These are phyloP conservation scores for Eleusine coracana DNA, from an alignment of 176 grass and related monocot species.

Conservation along the genomic window DNA sequence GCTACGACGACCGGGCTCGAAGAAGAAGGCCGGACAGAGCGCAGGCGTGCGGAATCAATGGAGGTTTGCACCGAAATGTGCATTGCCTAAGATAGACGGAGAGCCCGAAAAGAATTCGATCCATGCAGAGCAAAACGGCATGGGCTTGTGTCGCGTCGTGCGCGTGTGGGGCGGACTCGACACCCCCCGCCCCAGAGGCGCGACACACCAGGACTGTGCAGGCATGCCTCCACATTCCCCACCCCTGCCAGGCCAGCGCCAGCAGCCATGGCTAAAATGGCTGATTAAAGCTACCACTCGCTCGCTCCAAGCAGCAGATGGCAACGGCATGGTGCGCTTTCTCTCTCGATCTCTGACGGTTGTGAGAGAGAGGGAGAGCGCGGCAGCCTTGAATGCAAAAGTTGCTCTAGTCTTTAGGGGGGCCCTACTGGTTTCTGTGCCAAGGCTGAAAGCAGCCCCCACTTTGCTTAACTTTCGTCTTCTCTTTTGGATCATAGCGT, in stretches of 20 bases:
- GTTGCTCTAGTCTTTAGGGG: slow-evolving; percentile 42
- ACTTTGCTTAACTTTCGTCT: slow-evolving; percentile 7
- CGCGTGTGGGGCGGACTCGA: neutral
- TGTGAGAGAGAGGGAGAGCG: slow-evolving; percentile 24
- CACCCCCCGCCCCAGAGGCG: slow-evolving; percentile 30
- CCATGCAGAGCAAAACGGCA: slow-evolving; percentile 37
- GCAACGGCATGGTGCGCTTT: slow-evolving; percentile 24
- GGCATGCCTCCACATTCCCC: slow-evolving; percentile 86
- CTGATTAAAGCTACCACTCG: slow-evolving; percentile 65
- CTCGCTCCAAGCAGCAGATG: slow-evolving; percentile 21
- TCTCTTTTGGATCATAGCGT: slow-evolving; percentile 34
- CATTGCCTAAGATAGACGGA: slow-evolving; percentile 39
- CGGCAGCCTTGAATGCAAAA: slow-evolving; percentile 65
- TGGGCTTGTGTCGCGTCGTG: slow-evolving; percentile 44
- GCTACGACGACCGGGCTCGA: neutral
- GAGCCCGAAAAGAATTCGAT: neutral
- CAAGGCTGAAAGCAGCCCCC: slow-evolving; percentile 31
- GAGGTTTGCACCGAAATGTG: slow-evolving; percentile 54
- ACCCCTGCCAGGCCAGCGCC: slow-evolving; percentile 43
- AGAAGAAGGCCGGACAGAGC: slow-evolving; percentile 24
- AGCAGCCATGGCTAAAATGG: slow-evolving; percentile 43
- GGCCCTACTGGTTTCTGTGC: neutral
- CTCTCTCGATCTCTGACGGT: neutral
- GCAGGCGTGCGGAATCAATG: slow-evolving; percentile 5
- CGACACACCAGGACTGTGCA: slow-evolving; percentile 46